A percentile compares a stretch with the other conserved stretches of the same genome.
phyloP scores from a whole-genome alignment of 257 asterid species.

The Verbascum thapsus region DNA sequence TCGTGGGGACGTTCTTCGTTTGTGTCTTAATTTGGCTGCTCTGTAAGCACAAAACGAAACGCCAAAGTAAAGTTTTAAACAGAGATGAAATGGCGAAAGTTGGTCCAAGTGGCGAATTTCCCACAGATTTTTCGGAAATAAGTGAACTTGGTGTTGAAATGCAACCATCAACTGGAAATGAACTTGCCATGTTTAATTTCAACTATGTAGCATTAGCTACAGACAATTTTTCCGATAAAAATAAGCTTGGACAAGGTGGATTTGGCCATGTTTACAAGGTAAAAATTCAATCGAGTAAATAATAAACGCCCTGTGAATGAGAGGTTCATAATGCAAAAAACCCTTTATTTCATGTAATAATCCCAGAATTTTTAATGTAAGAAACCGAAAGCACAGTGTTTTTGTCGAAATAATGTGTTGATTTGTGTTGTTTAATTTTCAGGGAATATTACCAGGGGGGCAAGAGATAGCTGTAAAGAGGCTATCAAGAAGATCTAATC shows the following conservation, averaged over 20 bases:
- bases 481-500: constrained; percentile 74
- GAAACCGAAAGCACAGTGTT: no score
- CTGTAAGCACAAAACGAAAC: constrained; percentile 36
- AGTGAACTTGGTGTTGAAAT: constrained; percentile 46
- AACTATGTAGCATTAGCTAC: constrained; percentile 61
- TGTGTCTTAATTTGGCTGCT: constrained; percentile 44
- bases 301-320: no score
- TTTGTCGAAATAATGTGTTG: constrained; percentile 14
- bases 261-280: constrained; percentile 88
- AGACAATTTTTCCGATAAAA: constrained; percentile 52
- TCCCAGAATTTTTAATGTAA: no score
- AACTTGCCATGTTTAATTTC: constrained; percentile 57
- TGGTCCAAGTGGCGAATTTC: constrained; percentile 47
- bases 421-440: constrained; percentile 10
- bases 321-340: no score
- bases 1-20: constrained; percentile 42
- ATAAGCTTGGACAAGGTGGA: constrained; percentile 92
- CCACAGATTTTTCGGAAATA: constrained; percentile 48
- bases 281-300: neutral
- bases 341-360: no score
- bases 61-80: constrained; percentile 40
- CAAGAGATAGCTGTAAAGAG: constrained; percentile 81
- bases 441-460: constrained; percentile 71
- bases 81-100: constrained; percentile 34
- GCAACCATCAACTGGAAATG: constrained; percentile 60